These are phyloP conservation scores for Saccharomyces uvarum DNA, from an alignment of 1,139 yeast species.

Conservation along the genomic window DNA sequence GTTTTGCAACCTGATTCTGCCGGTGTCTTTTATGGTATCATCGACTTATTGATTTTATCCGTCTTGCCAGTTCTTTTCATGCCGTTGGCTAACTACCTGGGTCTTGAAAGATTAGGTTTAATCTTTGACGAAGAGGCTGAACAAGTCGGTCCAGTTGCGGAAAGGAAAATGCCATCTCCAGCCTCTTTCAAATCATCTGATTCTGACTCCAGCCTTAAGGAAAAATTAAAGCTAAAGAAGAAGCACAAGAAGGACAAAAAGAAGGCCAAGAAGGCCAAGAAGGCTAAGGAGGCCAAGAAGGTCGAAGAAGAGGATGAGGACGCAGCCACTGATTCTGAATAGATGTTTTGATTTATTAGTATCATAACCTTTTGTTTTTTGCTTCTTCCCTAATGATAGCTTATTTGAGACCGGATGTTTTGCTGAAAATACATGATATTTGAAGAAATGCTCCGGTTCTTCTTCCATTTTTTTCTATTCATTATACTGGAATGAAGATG, in stretches of 20 bases:
- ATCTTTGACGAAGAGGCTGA: constrained; percentile 9
- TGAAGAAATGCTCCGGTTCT: not conserved
- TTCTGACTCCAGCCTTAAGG: constrained; percentile 1
- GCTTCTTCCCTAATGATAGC: not conserved
- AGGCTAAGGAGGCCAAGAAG: constrained; percentile 8
- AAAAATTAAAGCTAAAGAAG: not conserved
- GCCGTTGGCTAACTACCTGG: constrained; percentile 20
- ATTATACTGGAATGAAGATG: not conserved
- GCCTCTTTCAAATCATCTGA: constrained; percentile 4
- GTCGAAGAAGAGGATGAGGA: not conserved
- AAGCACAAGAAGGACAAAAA: constrained; percentile 5
- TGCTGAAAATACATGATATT: not conserved
- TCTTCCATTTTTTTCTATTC: not conserved
- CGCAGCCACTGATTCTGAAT: not conserved
- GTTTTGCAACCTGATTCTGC: constrained; percentile 56
- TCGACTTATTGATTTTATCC: constrained; percentile 44
- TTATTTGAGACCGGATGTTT: not conserved
- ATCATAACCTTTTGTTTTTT: not conserved
- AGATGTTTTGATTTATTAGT: not conserved
- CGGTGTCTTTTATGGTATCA: constrained; percentile 54
- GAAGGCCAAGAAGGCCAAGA: constrained; percentile 9
- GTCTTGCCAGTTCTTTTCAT: constrained; percentile 22
- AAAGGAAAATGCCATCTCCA: not conserved
- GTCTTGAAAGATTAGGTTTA: constrained; percentile 19
- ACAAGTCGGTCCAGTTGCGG: constrained; percentile 2